Evolutionary conservation across 768 basidiomycete genomes (phyloP).

Genomic region (Kwoniella sp.): DNA sequence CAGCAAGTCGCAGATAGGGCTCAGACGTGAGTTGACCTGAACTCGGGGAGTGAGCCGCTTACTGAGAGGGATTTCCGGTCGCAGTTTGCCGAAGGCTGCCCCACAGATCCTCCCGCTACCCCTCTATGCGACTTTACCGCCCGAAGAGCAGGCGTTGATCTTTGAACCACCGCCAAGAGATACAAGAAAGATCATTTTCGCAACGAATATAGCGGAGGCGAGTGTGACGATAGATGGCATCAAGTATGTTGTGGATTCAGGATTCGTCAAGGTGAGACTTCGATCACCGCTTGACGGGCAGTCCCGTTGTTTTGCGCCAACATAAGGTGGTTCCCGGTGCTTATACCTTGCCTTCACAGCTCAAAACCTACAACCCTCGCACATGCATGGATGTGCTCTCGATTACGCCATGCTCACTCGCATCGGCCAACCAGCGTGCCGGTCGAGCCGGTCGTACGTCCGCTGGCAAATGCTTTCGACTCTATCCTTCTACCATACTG

Average conservation of each 20-base stretch:
- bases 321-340: too few species aligned
- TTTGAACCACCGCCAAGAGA: conserved; percentile 74
- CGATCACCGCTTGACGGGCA: too few species aligned
- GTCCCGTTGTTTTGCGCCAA: too few species aligned
- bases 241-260: conserved; percentile 86
- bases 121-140: conserved; percentile 81
- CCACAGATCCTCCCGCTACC: conserved; percentile 65
- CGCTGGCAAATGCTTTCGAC: conserved; percentile 83
- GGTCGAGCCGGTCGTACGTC: conserved; percentile 93
- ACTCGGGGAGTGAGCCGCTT: neutral
- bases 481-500: conserved; percentile 69
- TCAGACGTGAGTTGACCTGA: conserved; percentile 57
- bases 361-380: conserved; percentile 82
- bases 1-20: conserved; percentile 74
- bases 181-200: conserved; percentile 79
- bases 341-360: too few species aligned
- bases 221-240: conserved; percentile 96
- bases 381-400: conserved; percentile 78
- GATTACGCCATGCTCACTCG: conserved; percentile 75
- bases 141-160: conserved; percentile 78
- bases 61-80: conserved; percentile 18
- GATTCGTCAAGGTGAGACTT: conserved; percentile 79
- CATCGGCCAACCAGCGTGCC: conserved; percentile 87
- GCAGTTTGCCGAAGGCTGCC: conserved; percentile 55
- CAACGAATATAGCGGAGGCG: conserved; percentile 97